A percentile compares a stretch with the other conserved stretches of the same genome.
These are phyloP conservation scores for Neopestalotiopsis sp. DNA, from an alignment of 2,329 filamentous ascomycete species.

Conservation along the genomic window DNA sequence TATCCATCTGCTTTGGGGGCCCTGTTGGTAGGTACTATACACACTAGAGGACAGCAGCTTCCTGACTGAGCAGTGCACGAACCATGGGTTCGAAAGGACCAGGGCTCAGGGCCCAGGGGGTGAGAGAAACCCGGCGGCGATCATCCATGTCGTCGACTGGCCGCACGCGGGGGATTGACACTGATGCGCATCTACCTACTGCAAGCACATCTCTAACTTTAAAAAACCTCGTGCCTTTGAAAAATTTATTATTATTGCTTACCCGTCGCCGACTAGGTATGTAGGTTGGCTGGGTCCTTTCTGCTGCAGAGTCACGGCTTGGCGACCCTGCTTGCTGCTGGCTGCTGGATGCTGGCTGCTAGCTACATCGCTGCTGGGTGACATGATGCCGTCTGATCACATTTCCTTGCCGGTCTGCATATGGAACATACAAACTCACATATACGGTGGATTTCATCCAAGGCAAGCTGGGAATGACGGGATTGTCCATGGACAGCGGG, in stretches of 20 bases:
- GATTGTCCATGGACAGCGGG: not conserved
- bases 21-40: not conserved
- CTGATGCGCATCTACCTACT: not conserved
- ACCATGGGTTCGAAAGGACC: conserved; percentile 10
- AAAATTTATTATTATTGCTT: not conserved
- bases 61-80: not conserved
- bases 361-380: not conserved
- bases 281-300: not conserved
- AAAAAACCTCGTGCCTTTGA: not conserved
- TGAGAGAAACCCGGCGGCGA: conserved; percentile 7
- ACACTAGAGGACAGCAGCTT: not conserved
- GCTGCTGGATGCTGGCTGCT: not conserved
- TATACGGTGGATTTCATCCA: not conserved
- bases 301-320: not conserved
- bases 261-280: not conserved
- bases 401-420: not conserved
- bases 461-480: not conserved
- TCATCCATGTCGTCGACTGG: conserved; percentile 4
- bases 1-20: too few species aligned
- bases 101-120: not conserved
- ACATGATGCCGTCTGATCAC: not conserved
- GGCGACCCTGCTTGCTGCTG: conserved; percentile 2
- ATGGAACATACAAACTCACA: not conserved
- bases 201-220: not conserved
- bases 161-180: not conserved